phyloP scores from a whole-genome alignment of 768 basidiomycete genomes.

The Lyophyllum atratum region DNA sequence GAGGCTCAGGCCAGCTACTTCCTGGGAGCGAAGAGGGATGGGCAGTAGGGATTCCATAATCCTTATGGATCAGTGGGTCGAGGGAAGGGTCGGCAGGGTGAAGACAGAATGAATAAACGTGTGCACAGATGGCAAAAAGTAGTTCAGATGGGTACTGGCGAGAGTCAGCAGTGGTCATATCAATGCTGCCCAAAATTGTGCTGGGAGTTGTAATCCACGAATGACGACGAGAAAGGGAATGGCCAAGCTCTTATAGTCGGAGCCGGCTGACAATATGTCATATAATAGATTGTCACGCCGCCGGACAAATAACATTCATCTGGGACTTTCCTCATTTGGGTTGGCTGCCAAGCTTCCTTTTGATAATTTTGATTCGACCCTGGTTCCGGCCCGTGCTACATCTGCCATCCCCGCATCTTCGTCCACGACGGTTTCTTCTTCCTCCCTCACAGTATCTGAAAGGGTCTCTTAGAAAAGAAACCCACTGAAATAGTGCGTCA shows the following conservation, averaged over 20 bases:
- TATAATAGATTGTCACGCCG: constrained; percentile 12
- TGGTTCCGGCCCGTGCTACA: constrained; percentile 11
- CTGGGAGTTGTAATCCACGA: neutral
- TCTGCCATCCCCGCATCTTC: neutral
- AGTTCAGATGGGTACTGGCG: constrained; percentile 71
- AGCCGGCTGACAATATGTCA: constrained; percentile 9
- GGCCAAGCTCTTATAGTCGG: constrained; percentile 7
- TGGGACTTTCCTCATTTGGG: constrained; percentile 10
- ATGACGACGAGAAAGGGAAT: neutral
- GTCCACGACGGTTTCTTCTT: neutral
- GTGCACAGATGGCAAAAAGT: constrained; percentile 69
- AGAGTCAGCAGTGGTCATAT: constrained; percentile 31
- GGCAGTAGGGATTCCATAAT: constrained; percentile 55
- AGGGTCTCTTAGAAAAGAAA: neutral
- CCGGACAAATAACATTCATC: constrained; percentile 6
- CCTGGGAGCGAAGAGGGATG: constrained; percentile 77
- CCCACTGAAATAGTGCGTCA: neutral
- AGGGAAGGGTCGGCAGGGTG: constrained; percentile 60
- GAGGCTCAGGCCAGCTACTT: constrained; percentile 66
- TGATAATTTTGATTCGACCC: neutral
- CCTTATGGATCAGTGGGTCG: constrained; percentile 61
- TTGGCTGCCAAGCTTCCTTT: neutral
- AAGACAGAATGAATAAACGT: constrained; percentile 66
- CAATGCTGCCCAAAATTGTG: constrained; percentile 1
- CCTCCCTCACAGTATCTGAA: neutral